phyloP scores from a whole-genome alignment of 345 rosid genomes.

The Rubroshorea leprosula region DNA sequence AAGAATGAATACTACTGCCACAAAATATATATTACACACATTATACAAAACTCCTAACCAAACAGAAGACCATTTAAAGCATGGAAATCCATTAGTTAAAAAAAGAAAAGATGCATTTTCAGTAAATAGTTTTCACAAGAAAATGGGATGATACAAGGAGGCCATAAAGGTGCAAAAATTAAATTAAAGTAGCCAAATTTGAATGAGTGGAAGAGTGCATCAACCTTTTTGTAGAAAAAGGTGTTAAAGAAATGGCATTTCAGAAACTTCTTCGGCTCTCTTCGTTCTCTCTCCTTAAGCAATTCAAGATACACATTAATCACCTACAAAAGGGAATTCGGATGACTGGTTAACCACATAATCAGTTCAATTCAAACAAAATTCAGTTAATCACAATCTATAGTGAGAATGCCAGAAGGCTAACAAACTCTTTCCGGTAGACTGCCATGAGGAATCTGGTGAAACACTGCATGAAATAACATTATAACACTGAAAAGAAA shows the following conservation, averaged over 20 bases:
- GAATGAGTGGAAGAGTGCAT: constrained; percentile 12
- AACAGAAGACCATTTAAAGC: neutral
- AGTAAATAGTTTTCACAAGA: neutral
- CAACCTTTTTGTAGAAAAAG: constrained; percentile 97
- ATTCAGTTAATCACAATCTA: neutral
- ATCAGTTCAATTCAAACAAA: neutral
- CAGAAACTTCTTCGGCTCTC: constrained; percentile 77
- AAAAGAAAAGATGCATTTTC: neutral
- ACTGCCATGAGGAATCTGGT: neutral
- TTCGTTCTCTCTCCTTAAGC: constrained; percentile 89
- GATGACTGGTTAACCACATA: constrained; percentile 18
- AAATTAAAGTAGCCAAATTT: neutral
- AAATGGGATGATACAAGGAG: neutral
- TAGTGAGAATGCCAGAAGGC: neutral
- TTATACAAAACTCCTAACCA: neutral
- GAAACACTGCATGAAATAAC: constrained; percentile 5
- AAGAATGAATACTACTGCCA: neutral
- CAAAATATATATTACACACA: too few relatives aligned
- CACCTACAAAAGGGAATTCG: constrained; percentile 44
- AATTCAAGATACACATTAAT: constrained; percentile 80
- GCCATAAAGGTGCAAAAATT: constrained; percentile 3
- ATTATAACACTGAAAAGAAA: constrained; percentile 3
- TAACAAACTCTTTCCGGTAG: neutral
- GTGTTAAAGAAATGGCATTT: constrained; percentile 95
- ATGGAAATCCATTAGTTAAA: too few relatives aligned